Evolutionary conservation across 2,329 filamentous ascomycete species (phyloP), one percentile per base, ranked within the genome.

Genomic region (Scedosporium apiospermum): DNA sequence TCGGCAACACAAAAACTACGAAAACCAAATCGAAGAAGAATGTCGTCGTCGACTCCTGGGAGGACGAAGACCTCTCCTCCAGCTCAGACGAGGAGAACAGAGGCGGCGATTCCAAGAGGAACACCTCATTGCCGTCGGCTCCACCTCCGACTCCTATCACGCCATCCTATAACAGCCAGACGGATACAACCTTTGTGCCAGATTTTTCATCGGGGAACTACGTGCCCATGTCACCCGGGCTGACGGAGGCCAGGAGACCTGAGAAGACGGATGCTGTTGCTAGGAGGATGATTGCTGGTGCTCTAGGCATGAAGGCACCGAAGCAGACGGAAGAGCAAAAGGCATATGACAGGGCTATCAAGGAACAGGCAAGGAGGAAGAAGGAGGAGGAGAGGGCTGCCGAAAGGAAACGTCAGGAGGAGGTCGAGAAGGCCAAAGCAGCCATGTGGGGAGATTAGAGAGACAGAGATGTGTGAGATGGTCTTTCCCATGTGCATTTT

Each of bases 251-350:
- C 3, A 67, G 68, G 63, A 78, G 90, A 46, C 93, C 92, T 0
- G 93, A 96, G 76, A 99, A 96, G 80, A 96, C 93, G 65, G 96
- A 96, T 65, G 91, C 92, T 0, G 91, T 96, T 46, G 95, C 95
- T 4, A 85, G 89, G 65, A 82, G 95, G 64, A 82, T 99, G 84
- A 98, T 99, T 72, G 92, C 91, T 0, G 90, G 89, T 3, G 92
- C 90, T 0, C 77, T 98, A 67, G 95, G 95, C 0, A 84, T 97
- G 62, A 86, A 87, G 70, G 86, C 88, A 41, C 91, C 91, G 38
- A 88, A 85, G 77, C 84, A 88, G 73, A 97, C 91, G 1, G 91
- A 96, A 65, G 93, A 97, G 76, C 90, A 96, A 80, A 83, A 82
- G 68, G 90, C 91, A 62, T 98, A 95, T 72, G 93, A 98, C 69